phyloP scores from a whole-genome alignment of 2,329 filamentous ascomycete genomes.

The Fusarium sp. region DNA sequence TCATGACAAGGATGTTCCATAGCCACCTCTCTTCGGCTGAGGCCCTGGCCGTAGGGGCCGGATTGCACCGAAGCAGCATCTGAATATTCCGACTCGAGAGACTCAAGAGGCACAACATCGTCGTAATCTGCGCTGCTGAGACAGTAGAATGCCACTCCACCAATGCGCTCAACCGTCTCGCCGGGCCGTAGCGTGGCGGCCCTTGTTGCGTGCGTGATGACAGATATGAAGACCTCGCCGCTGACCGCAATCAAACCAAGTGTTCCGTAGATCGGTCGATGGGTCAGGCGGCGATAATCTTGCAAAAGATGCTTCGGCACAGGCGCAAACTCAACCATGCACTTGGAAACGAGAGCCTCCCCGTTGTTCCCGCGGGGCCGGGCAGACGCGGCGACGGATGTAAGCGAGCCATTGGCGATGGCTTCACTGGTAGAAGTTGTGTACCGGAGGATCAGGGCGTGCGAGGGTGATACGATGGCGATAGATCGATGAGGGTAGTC shows the following conservation, averaged over 20 bases:
- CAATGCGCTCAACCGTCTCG: constrained; percentile 90
- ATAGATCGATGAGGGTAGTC: constrained; percentile 90
- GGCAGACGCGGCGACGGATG: constrained; percentile 63
- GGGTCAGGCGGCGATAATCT: constrained; percentile 81
- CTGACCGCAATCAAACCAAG: constrained; percentile 87
- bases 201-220: constrained; percentile 82
- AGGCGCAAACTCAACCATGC: constrained; percentile 88
- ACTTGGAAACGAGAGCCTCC: constrained; percentile 67
- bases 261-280: constrained; percentile 83
- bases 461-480: constrained; percentile 82
- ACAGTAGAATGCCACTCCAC: constrained; percentile 91
- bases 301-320: constrained; percentile 74
- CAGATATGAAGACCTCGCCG: constrained; percentile 89
- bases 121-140: constrained; percentile 90
- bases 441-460: constrained; percentile 88
- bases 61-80: constrained; percentile 61
- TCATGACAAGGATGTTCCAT: constrained; percentile 91
- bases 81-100: constrained; percentile 61
- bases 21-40: constrained; percentile 75
- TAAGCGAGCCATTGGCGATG: constrained; percentile 69
- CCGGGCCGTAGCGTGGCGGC: constrained; percentile 87
- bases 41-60: constrained; percentile 53
- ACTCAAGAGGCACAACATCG: constrained; percentile 72
- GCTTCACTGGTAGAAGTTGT: constrained; percentile 73
- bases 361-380: constrained; percentile 57